Percentiles rank a stretch among this genome's conserved stretches.
These are phyloP conservation scores for Leucaena leucocephala DNA, from an alignment of 306 rosid genomes.

Conservation along the genomic window DNA sequence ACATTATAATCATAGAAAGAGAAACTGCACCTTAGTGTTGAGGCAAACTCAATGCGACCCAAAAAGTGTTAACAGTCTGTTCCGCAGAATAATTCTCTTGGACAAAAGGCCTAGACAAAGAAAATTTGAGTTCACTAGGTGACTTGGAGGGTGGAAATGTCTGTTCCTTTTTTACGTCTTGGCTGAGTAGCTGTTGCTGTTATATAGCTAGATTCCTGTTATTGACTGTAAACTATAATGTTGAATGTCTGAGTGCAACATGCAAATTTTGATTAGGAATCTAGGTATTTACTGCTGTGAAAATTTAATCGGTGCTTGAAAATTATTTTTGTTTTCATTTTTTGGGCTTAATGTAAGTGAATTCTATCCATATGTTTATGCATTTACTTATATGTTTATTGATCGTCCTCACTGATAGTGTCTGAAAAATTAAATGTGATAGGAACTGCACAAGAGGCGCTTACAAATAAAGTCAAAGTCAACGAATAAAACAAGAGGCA, in stretches of 20 bases:
- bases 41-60: not conserved
- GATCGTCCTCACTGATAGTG: not conserved
- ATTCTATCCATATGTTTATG: not conserved
- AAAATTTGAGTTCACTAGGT: not conserved
- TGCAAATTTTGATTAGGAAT: conserved; percentile 5
- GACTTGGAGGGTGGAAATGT: conserved; percentile 5
- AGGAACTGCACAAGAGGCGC: conserved; percentile 81
- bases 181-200: not conserved
- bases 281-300: not conserved
- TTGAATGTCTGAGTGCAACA: not conserved
- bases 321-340: too few species aligned
- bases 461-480: conserved; percentile 70
- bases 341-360: not conserved
- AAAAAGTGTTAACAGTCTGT: not conserved
- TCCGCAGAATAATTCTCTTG: not conserved
- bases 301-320: not conserved
- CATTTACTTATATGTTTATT: not conserved
- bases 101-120: not conserved
- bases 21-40: not conserved
- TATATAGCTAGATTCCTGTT: not conserved
- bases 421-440: not conserved
- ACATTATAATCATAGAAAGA: not conserved
- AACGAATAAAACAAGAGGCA: conserved; percentile 50
- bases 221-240: not conserved
- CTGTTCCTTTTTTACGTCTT: not conserved